phyloP scores from a whole-genome alignment of 345 rosid genomes.

The Toxicodendron radicans region DNA sequence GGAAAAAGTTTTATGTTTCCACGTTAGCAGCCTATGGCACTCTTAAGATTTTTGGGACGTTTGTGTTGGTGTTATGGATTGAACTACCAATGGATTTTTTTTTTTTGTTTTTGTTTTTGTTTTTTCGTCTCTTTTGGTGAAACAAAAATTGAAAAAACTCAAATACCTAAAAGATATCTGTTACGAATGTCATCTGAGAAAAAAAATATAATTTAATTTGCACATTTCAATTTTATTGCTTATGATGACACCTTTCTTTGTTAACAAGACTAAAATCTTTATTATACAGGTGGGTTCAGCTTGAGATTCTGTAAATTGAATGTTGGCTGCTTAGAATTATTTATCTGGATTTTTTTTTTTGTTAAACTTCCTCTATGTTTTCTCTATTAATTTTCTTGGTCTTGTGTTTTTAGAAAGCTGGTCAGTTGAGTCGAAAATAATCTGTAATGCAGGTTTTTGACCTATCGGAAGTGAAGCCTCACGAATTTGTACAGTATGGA shows the following conservation, averaged over 20 bases:
- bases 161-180: background rate
- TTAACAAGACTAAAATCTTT: background rate
- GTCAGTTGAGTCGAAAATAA: constrained; percentile 7
- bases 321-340: background rate
- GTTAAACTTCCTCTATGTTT: background rate
- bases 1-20: background rate
- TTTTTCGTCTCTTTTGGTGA: no score
- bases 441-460: constrained; percentile 70
- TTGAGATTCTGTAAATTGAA: background rate
- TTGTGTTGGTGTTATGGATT: background rate
- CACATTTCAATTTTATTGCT: background rate
- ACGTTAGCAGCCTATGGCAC: background rate
- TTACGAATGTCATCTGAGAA: no score
- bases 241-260: background rate
- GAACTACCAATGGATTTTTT: background rate
- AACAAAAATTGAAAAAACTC: background rate
- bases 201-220: background rate
- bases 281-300: background rate
- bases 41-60: background rate
- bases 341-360: background rate
- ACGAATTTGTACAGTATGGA: constrained; percentile 76
- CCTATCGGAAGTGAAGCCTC: constrained; percentile 72
- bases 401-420: background rate
- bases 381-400: constrained; percentile 1
- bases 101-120: no score